Conservation (phyloP, 2,329 filamentous ascomycete genomes). For the Trichoderma citrinoviride region DNA sequence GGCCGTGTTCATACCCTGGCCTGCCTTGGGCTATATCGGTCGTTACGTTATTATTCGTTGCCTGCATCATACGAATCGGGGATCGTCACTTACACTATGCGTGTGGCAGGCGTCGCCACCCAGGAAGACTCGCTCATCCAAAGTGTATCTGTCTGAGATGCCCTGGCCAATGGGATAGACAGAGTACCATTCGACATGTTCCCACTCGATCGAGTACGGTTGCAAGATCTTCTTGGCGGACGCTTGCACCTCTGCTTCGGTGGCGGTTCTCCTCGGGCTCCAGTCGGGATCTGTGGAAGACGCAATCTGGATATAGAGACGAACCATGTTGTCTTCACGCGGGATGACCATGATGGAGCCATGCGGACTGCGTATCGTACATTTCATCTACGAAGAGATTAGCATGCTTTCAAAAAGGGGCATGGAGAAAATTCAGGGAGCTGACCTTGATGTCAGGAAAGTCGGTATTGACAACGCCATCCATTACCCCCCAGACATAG, state of each 20-base stretch:
- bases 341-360: conserved; percentile 81
- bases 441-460: conserved; percentile 73
- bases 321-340: conserved; percentile 64
- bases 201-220: conserved; percentile 67
- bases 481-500: conserved; percentile 74
- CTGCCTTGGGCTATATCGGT: conserved; percentile 64
- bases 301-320: conserved; percentile 67
- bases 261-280: conserved; percentile 61
- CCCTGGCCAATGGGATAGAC: conserved; percentile 76
- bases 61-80: conserved; percentile 29
- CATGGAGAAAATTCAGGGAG: neutral
- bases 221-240: conserved; percentile 63
- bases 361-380: conserved; percentile 69
- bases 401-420: conserved; percentile 32
- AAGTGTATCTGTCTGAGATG: conserved; percentile 64
- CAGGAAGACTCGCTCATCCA: conserved; percentile 69
- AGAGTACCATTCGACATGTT: conserved; percentile 69
- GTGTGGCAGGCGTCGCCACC: conserved; percentile 79
- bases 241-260: conserved; percentile 60
- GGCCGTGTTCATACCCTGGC: conserved; percentile 77
- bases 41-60: conserved; percentile 34
- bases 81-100: conserved; percentile 57
- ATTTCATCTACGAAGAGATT: conserved; percentile 61
- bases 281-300: conserved; percentile 61
- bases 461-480: conserved; percentile 68